A percentile compares a stretch with the other conserved stretches of the same genome.
Evolutionary conservation across 495 filamentous ascomycete genomes (phyloP).

Genomic region (Penicillium coffeae): DNA sequence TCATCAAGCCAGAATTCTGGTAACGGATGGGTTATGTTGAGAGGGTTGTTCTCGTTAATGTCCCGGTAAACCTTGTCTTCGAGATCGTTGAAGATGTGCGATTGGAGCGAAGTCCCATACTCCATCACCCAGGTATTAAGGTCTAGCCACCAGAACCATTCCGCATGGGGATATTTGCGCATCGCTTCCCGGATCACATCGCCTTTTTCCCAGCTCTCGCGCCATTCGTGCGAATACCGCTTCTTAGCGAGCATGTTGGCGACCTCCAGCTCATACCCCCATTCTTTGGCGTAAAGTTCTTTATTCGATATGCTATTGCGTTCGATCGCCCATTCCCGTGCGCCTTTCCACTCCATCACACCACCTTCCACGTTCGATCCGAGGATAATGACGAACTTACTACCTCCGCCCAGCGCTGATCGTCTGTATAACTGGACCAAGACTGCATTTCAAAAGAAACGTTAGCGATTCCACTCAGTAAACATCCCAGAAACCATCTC

Average conservation of each 20-base stretch:
- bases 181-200: slow-evolving; percentile 90
- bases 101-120: slow-evolving; percentile 81
- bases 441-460: slow-evolving; percentile 13
- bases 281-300: slow-evolving; percentile 74
- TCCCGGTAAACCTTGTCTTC: slow-evolving; percentile 80
- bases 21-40: slow-evolving; percentile 86
- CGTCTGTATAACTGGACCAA: slow-evolving; percentile 49
- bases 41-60: slow-evolving; percentile 92
- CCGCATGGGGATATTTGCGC: slow-evolving; percentile 88
- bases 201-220: slow-evolving; percentile 99
- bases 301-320: slow-evolving; percentile 95
- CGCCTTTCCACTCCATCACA: slow-evolving; percentile 98
- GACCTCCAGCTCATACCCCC: slow-evolving; percentile 95
- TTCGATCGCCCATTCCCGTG: slow-evolving; percentile 97
- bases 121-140: slow-evolving; percentile 99
- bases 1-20: slow-evolving; percentile 70
- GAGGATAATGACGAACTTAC: slow-evolving; percentile 89
- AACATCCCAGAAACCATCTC: no score
- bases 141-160: slow-evolving; percentile 99
- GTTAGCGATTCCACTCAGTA: no score
- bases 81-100: slow-evolving; percentile 83
- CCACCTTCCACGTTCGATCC: slow-evolving; percentile 93
- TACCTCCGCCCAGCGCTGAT: slow-evolving; percentile 70
- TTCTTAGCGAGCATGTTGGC: slow-evolving; percentile 99
- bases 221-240: slow-evolving; percentile 97